Evolutionary conservation across 805 yeast species (phyloP), one percentile per base, ranked within the genome.

Genomic region (Metschnikowia kofuensis): DNA sequence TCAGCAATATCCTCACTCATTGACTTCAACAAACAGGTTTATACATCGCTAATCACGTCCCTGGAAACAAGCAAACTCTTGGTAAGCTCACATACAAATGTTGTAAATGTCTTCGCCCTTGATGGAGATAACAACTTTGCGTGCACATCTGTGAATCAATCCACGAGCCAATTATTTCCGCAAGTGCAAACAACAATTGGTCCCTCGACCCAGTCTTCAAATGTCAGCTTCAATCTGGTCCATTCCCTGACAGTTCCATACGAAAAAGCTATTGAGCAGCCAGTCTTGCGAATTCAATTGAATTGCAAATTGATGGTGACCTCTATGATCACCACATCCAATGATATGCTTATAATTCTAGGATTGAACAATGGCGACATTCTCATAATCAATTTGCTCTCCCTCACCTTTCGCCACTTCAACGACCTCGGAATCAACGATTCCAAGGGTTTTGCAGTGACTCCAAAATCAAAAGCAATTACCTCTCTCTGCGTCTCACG

Each of bases 361-460:
- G 94, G 92, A 1, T 77, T 82, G 52, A 78, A 84, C 15, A 67
- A 82, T 1, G 89, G 92, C n/a, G 89, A 83, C 55, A 63, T 86
- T 2, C 53, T 85, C 6, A 75, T 89, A 76, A 52, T 83, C 34
- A 86, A 84, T 53, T 77, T 84, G 61, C 50, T 62, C 64, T 49
- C 74, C 67, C 54, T 70, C 60, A 50, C 69, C 61, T 53, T 74
- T 80, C 43, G 78, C 73, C 38, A 67, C 62, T 42, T 78, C 74
- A 45, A 64, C 75, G 52, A 68, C 64, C 53, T 84, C 80, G 87
- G 64, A 8, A 45, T 53, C 11, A 51, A 49, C 35, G 40, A 35
- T 8, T 32, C 46, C 15, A 49, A 53, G 11, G 50, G 48, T 1
- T 54, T 41, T 13, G 43, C 52, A 10, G 12, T 27, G 4, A 48